Evolutionary conservation across 129 eudicot species (phyloP), one percentile per base, ranked within the genome.

Genomic region (Scalesia atractyloides): DNA sequence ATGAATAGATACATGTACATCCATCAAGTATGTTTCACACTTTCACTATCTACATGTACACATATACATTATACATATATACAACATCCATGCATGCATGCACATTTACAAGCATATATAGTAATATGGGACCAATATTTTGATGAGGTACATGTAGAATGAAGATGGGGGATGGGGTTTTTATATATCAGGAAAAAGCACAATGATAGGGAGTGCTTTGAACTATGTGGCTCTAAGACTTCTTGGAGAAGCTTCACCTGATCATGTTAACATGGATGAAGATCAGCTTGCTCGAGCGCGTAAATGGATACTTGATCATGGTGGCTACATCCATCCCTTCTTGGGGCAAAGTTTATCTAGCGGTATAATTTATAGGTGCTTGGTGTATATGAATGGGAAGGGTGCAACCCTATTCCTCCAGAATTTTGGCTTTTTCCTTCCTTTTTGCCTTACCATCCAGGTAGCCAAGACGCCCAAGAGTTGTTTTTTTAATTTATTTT

Each of bases 361-460:
- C 81, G 76, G 81, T 77, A 63, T 50, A 14, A n/a, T 64, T 0
- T 20, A 1, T 47, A 79, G 83, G 83, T 60, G 48, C 78, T 79
- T 65, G 83, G 83, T 15, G 79, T 79, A 12, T 79, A 79, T 61
- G 65, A 79, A 73, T 79, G 83, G 79, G 71, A 59, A 33, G 83
- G 83, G 9, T 73, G 79, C 70, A 79, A 79, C 54, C 83, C 83
- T 43, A 44, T 79, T 10, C 83, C 83, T 16, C 96, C 96, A 34
- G 92, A 86, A 50, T 89, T 89, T 26, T 89, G 96, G 96, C 86
- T 82, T 41, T 84, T 79, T 66, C 79, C 83, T 57, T 26, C 68
- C 20, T 24, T 47, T 43, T 73, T 79, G 33, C 83, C 83, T 70
- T 78, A 48, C 57, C 82, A 78, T 78, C 82, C 82, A n/a, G 77